Base-by-base conservation (phyloP, 2,329 filamentous ascomycete genomes). In the Thelonectria rubi region DNA sequence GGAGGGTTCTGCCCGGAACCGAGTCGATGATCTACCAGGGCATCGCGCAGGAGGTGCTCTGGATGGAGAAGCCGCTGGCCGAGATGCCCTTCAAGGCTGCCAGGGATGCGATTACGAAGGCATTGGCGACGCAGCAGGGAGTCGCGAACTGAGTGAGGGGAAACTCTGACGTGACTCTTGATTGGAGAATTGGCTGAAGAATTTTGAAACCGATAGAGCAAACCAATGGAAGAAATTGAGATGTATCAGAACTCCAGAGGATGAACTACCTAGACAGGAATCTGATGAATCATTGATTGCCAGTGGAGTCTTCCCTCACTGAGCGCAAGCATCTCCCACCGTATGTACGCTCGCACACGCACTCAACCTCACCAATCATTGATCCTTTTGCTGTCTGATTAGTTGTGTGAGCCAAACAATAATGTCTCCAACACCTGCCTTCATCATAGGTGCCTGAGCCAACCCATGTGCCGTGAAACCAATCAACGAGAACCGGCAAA, bases 21-120 rank as follows among this genome's bases (percentile, higher is more conserved):
- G 64, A 61, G 47, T n/a, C 61, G 4, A 57, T 65, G 62, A 65
- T 66, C 14, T 61, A 60, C 24, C 58, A 65, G 40, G 62, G 62
- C 4, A 58, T 65, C 5, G 62, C 59, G 4, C 65, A 67, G 37
- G 55, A 65, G 42, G 57, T 65, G 26, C 62, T 67, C 9, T 67
- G 63, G 65, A 58, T 55, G 49, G 62, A 67, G 43, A 18, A 49
- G 18, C 63, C 65, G 5, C 14, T 65, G 21, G 34, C 34, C 2
- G 47, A 65, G 9, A 61, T 61, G 58, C 58, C 58, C 12, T 50
- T 61, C 12, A 30, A 49, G n/a, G 47, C 7, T 11, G 58, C 21
- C 2, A 56, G 30, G 12, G 40, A 30, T 11, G 58, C 53, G 1
- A 52, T 61, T 10, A 9, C 32, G 6, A 10, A 47, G 7, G 58